Evolutionary conservation across 2,329 filamentous ascomycete species (phyloP), one percentile per base, ranked within the genome.

Genomic region (Beauveria australis): DNA sequence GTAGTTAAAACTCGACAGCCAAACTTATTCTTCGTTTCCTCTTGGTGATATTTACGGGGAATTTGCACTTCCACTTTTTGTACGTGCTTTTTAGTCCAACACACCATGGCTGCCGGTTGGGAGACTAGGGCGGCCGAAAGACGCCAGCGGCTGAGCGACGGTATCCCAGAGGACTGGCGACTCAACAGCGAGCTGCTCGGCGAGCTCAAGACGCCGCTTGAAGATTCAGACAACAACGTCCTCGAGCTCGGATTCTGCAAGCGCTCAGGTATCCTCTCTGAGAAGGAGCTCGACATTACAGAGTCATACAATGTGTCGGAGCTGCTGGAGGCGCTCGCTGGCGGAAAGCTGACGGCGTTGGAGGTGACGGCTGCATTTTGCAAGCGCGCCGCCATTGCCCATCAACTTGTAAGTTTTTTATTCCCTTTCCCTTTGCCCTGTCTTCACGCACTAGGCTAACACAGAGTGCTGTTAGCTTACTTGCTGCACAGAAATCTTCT

Each of bases 401-500:
- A 70, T 19, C 69, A 70, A 19, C 43, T 70, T 68, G 73, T 33
- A 66, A 63, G n/a, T 60, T 24, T 54, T 26, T 19, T 1, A 7
- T 3, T 43, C 18, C n/a, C 41, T 24, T 28, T 18, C 6, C 46
- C 16, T n/a, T 43, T n/a, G 2, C 18, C 12, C 26, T 24, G 16
- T 52, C 37, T 26, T 26, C 7, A 16, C 24, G 14, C 8, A 24
- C 1, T 3, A 26, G 26, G 28, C 26, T 57, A 37, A 57, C 40
- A 12, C 19, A 0, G 22, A 53, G 5, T 18, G 7, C 26, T 2
- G 1, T 14, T 5, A 69, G 60, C 64, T 64, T 14, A 73, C 74
- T 59, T 76, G 74, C 51, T 63, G 76, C 19, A 77, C 74, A 0
- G 78, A 81, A 62, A 73, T 79, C 0, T 75, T 81, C 53, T 82